Evolutionary conservation across 352 stramenopile species (phyloP), one percentile per base, ranked within the genome.

Genomic region (Pythium diclinum): DNA sequence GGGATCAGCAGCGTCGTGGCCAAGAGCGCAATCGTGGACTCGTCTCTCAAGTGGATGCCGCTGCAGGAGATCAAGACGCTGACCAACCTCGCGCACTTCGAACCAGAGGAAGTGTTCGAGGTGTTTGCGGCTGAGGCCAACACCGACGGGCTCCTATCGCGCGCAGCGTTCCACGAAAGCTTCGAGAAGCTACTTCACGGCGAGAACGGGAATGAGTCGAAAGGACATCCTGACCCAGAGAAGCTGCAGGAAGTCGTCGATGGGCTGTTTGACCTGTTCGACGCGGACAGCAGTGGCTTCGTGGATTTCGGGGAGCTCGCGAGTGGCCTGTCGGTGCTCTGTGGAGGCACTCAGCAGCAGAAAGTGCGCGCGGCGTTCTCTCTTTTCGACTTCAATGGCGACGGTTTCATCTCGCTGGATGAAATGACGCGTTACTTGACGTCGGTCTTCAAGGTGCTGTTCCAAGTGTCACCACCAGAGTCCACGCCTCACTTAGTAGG

Each of bases 401-500:
- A 97, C 63, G 86, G 87, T 0, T 94, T 88, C 59, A 95, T 97
- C 47, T 94, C 87, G 2, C 46, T 91, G 13, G 81, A 91, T 9
- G 88, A 97, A 42, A 94, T 97, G 84, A 86, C 82, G 19, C 86
- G 79, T 16, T 97, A 96, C 65, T 61, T 96, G 32, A 90, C 85
- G n/a, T 91, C 82, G 1, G 85, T 96, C 0, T 96, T 96, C 63
- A 85, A 81, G 33, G 85, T 96, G 16, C 73, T 97, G 3, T 95
- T 91, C 53, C 81, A 89, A 75, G 79, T 91, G n/a, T 69, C 63
- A 9, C 63, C 63, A 8, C 34, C 63, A 32, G 63, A 69, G 38
- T 55, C 61, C 28, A 69, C 56, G 25, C 55, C 80, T 0, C 73
- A 87, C 53, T 76, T 75, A 1, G 68, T 84, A 19, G 79, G 76